These are phyloP conservation scores for Corymbia citriodora DNA, from an alignment of 441 rosid species.

Conservation along the genomic window DNA sequence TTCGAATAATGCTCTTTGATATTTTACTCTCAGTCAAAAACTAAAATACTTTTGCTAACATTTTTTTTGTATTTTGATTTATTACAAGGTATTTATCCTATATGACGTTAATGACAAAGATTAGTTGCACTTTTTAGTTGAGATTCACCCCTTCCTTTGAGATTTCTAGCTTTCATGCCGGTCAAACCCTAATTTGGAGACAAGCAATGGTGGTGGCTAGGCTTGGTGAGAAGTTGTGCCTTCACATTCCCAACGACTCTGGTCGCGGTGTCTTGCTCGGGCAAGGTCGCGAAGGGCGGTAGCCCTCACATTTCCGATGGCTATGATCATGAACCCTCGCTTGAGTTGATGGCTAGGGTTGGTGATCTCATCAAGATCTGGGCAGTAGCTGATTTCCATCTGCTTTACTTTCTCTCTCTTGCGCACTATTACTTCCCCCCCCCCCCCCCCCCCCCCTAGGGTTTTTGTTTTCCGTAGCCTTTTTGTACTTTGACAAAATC, in stretches of 20 bases:
- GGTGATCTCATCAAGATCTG: not conserved
- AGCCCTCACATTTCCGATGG: not conserved
- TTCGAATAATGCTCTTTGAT: accelerated
- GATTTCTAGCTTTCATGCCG: not conserved
- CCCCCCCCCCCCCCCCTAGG: no score
- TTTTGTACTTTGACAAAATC: not conserved
- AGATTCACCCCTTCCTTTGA: not conserved
- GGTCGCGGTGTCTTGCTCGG: not conserved
- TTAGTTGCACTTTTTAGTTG: not conserved
- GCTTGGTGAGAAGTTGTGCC: not conserved
- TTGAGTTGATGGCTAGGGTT: not conserved
- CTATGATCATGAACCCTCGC: not conserved
- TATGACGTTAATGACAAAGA: not conserved
- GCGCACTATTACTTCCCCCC: not conserved
- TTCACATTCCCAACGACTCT: not conserved
- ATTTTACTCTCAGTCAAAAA: not conserved
- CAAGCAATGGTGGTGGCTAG: not conserved
- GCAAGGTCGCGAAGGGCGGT: not conserved
- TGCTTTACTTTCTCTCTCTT: not conserved
- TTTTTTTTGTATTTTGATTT: not conserved
- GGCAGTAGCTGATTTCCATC: accelerated
- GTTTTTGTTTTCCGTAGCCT: not conserved
- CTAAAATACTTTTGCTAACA: not conserved
- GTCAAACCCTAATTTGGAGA: not conserved
- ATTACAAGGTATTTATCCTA: not conserved